Percentiles rank a stretch among this genome's conserved stretches.
phyloP scores from a whole-genome alignment of 768 basidiomycete species.

The Leccinum imitatum region DNA sequence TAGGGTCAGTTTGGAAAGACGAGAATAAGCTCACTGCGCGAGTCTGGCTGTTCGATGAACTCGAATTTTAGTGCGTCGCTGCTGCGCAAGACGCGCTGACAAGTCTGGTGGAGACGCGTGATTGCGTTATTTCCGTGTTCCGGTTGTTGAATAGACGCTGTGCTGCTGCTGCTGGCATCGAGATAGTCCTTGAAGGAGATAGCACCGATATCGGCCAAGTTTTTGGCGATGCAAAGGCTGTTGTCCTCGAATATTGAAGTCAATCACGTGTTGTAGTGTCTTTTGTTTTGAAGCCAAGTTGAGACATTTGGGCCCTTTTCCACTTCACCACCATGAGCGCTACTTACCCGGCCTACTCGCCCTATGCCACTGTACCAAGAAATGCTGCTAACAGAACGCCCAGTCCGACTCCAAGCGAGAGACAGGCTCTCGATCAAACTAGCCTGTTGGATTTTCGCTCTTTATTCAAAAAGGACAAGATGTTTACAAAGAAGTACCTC shows the following conservation, averaged over 20 bases:
- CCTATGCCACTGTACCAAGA: background rate
- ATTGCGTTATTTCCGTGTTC: constrained; percentile 23
- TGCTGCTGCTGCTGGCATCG: background rate
- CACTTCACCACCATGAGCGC: background rate
- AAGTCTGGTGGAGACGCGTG: constrained; percentile 41
- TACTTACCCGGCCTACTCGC: background rate
- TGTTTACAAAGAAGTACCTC: constrained; percentile 56
- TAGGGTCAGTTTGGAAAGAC: background rate
- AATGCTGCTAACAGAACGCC: constrained; percentile 43
- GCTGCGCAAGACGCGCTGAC: constrained; percentile 43
- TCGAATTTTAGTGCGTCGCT: constrained; percentile 46
- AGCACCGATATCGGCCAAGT: constrained; percentile 30
- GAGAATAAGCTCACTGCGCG: constrained; percentile 33
- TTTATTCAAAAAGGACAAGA: constrained; percentile 46
- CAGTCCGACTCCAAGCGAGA: constrained; percentile 65
- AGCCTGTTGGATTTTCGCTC: constrained; percentile 47
- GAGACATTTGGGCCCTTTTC: background rate
- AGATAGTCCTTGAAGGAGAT: constrained; percentile 30
- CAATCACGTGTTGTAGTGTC: background rate
- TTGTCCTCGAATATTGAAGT: background rate
- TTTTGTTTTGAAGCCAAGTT: background rate
- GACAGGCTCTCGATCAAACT: constrained; percentile 39
- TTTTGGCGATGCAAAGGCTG: constrained; percentile 21
- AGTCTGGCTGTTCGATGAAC: constrained; percentile 40
- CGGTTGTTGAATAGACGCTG: constrained; percentile 1